Base-by-base conservation (phyloP, 2,329 filamentous ascomycete genomes). In the Fusarium dlaminii region DNA sequence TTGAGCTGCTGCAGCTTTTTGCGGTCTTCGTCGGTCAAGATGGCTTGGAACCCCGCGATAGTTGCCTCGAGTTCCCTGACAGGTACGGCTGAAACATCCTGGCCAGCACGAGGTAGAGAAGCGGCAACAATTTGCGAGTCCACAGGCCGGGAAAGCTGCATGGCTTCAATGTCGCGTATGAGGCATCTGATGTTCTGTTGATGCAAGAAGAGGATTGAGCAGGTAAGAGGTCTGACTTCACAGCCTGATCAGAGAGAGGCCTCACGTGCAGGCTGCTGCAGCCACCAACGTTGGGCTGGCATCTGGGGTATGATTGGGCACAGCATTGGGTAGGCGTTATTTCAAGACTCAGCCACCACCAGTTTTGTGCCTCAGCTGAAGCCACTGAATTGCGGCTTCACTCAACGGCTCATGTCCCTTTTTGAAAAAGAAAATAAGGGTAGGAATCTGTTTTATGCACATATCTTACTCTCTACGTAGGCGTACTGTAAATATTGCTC, bases 21-120 rank as follows among this genome's bases (percentile, higher is more conserved):
- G 6, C 73, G 72, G 18, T 75, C 70, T 2, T 66, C 54, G 1
- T 73, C 70, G 1, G 29, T 68, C 10, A 75, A 6, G 0, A 63
- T 54, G 22, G 72, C 59, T 27, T 75, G 72, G 4, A 75, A 75
- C 1, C 39, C 24, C 0, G 63, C 66, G 10, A 75, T 42, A 3
- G 40, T 59, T 13, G 2, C 20, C 13, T 70, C 67, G 1, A 70
- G 40, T 17, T 69, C 17, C 9, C 9, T 45, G 6, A 59, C 46
- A 8, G 56, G 15, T 13, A 37, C 54, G 37, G 29, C 54, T 56
- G 37, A 34, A 34, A 6, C 17, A 24, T 42, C 17, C 0, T 32
- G 12, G 0, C 12, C 29, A 4, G 29, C 1, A 1, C 22, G 22
- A 45, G 54, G 17, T 3, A 29, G 37, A 24, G 12, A 24, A 30